These are phyloP conservation scores for Solanum sitiens DNA, from an alignment of 257 asterid genomes.

Conservation along the genomic window DNA sequence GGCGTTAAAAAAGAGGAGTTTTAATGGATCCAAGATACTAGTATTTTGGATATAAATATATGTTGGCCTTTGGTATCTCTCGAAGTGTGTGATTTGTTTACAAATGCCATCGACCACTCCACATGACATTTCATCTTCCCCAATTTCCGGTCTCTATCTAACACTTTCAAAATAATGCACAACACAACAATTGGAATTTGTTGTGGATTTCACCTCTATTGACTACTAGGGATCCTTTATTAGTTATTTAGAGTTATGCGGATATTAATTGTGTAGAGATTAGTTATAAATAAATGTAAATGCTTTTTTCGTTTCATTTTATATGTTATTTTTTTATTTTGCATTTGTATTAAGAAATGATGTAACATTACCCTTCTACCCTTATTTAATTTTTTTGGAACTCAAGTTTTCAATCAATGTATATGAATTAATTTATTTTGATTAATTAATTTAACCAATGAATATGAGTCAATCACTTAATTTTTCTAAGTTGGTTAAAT, in stretches of 20 bases:
- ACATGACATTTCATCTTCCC: not conserved
- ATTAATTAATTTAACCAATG: no score
- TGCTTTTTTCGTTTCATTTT: no score
- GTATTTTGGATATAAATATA: not conserved
- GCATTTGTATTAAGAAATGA: no score
- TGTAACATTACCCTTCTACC: no score
- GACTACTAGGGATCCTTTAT: not conserved
- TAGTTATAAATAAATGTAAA: no score
- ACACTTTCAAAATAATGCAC: not conserved
- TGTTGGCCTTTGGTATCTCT: not conserved
- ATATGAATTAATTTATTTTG: no score
- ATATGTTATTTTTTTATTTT: no score
- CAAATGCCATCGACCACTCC: not conserved
- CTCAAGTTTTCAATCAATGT: no score
- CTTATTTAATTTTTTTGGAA: no score
- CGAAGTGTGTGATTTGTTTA: not conserved
- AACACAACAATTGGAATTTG: not conserved
- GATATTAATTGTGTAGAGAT: no score
- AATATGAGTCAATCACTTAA: no score
- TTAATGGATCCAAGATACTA: not conserved
- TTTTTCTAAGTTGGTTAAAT: no score
- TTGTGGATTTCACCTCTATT: not conserved
- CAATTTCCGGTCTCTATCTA: not conserved
- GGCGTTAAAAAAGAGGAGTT: not conserved
- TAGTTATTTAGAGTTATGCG: not conserved